phyloP scores from a whole-genome alignment of 768 basidiomycete genomes.

The Rhizopogon salebrosus region DNA sequence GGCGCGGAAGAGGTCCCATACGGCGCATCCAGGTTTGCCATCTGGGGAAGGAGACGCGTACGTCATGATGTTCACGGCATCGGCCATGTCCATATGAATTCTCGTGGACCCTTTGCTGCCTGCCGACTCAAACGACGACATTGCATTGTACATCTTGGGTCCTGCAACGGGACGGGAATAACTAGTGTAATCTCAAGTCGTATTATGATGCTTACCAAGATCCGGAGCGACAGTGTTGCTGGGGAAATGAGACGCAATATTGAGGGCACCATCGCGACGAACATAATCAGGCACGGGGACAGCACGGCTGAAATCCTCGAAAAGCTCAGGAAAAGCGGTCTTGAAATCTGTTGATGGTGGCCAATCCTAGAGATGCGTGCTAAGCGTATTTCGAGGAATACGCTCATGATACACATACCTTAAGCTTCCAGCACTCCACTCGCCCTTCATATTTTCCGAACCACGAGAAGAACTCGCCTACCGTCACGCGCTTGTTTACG shows the following conservation, averaged over 20 bases:
- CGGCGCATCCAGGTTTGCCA: slow-evolving; percentile 67
- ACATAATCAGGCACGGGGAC: slow-evolving; percentile 89
- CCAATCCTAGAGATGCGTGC: slow-evolving; percentile 67
- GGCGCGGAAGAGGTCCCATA: slow-evolving; percentile 87
- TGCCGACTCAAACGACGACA: slow-evolving; percentile 58
- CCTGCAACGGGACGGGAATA: slow-evolving; percentile 38
- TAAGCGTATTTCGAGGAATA: slow-evolving; percentile 5
- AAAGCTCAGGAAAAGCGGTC: slow-evolving; percentile 76
- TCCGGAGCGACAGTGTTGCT: slow-evolving; percentile 74
- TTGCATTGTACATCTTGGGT: slow-evolving; percentile 94
- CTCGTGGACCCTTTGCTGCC: slow-evolving; percentile 83
- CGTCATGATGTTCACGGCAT: slow-evolving; percentile 90
- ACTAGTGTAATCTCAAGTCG: neutral
- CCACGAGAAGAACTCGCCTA: slow-evolving; percentile 72
- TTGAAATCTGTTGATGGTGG: slow-evolving; percentile 85
- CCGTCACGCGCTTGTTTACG: slow-evolving; percentile 51
- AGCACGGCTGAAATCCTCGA: slow-evolving; percentile 75
- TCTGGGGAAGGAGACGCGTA: slow-evolving; percentile 57
- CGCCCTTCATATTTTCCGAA: slow-evolving; percentile 68
- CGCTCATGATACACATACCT: slow-evolving; percentile 38
- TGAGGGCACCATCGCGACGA: slow-evolving; percentile 83
- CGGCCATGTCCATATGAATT: slow-evolving; percentile 93
- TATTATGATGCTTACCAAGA: slow-evolving; percentile 47
- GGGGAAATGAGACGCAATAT: slow-evolving; percentile 88
- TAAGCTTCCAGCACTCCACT: slow-evolving; percentile 66